Conservation (phyloP, 208 protist genomes). For the Crithidia brevicula region DNA sequence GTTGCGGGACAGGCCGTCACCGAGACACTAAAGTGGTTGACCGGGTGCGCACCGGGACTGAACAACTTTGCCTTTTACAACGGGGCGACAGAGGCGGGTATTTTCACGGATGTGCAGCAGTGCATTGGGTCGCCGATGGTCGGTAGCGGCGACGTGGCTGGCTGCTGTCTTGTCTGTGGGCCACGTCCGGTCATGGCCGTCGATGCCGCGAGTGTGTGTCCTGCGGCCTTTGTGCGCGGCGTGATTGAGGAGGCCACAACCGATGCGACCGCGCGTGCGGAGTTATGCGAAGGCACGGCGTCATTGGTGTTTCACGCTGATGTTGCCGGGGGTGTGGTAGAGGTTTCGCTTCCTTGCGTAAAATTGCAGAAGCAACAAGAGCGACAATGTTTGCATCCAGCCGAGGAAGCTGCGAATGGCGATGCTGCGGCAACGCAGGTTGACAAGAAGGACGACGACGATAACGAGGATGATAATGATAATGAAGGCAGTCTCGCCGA, state of each 20-base stretch:
- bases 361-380: background rate
- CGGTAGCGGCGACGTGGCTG: conserved; percentile 23
- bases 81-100: conserved; percentile 53
- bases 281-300: conserved; percentile 10
- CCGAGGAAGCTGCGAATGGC: background rate
- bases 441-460: too few relatives aligned
- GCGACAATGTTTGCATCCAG: too few relatives aligned
- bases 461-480: background rate
- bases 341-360: conserved; percentile 2
- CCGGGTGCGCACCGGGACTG: conserved; percentile 61
- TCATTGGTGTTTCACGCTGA: conserved; percentile 16
- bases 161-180: conserved; percentile 64
- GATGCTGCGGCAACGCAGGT: background rate
- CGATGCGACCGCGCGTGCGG: background rate
- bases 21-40: conserved; percentile 95
- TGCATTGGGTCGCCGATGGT: conserved; percentile 20
- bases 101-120: conserved; percentile 29
- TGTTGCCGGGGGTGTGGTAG: background rate
- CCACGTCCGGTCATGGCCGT: conserved; percentile 51
- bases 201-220: conserved; percentile 16
- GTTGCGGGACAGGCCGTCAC: conserved; percentile 93
- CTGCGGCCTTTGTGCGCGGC: conserved; percentile 16
- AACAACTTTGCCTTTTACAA: conserved; percentile 96
- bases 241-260: conserved; percentile 23
- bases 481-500: conserved; percentile 4